phyloP scores from a whole-genome alignment of 352 stramenopile genomes.

The Globisporangium acanthophoron region DNA sequence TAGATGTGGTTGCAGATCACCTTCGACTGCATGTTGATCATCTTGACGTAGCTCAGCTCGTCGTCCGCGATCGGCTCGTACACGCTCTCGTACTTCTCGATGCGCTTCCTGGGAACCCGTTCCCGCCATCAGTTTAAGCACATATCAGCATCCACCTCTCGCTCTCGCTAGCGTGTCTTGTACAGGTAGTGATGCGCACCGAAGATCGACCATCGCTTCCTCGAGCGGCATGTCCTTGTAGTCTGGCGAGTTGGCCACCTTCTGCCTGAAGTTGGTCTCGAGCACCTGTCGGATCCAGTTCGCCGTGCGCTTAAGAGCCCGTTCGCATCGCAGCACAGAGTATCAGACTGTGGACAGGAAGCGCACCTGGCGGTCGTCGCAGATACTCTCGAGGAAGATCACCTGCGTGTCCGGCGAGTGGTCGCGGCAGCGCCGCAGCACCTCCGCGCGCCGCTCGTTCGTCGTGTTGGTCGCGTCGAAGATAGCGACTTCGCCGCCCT shows the following conservation, averaged over 20 bases:
- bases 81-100: slow-evolving; percentile 64
- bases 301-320: background rate
- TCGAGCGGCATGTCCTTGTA: slow-evolving; percentile 47
- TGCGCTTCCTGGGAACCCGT: slow-evolving; percentile 21
- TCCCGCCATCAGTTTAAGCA: background rate
- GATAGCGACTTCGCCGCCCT: slow-evolving; percentile 59
- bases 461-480: slow-evolving; percentile 79
- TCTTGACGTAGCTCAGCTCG: slow-evolving; percentile 70
- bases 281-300: slow-evolving; percentile 22
- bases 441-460: slow-evolving; percentile 21
- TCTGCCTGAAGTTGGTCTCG: slow-evolving; percentile 47
- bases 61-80: slow-evolving; percentile 62
- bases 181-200: slow-evolving; percentile 10
- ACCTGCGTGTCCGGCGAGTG: slow-evolving; percentile 31
- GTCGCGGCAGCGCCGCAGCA: slow-evolving; percentile 18
- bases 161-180: too few relatives aligned
- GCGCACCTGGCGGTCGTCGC: slow-evolving; percentile 39
- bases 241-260: slow-evolving; percentile 46
- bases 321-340: background rate
- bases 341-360: background rate
- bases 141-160: background rate
- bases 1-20: slow-evolving; percentile 50
- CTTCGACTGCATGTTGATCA: slow-evolving; percentile 63
- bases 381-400: slow-evolving; percentile 86
- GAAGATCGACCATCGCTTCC: slow-evolving; percentile 48